Conservation (phyloP, 2,329 filamentous ascomycete genomes). For the Leptographium lundbergii region DNA sequence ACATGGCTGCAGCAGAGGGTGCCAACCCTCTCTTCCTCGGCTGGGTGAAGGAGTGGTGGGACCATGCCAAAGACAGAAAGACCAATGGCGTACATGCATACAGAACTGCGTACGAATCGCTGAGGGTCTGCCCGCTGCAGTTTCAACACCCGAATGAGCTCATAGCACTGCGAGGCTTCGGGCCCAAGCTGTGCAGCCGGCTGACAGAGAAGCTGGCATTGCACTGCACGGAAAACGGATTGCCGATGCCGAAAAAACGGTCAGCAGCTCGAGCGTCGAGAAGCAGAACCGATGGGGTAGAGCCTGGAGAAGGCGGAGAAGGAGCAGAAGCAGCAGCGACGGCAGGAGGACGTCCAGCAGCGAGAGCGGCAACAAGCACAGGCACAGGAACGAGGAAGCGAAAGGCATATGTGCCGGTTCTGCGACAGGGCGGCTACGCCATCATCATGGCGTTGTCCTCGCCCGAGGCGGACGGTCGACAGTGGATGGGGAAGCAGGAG, state of each 20-base stretch:
- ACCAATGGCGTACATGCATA: constrained; percentile 61
- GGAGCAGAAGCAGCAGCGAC: too few species aligned
- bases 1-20: constrained; percentile 24
- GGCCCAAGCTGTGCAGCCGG: constrained; percentile 56
- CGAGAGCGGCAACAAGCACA: constrained; percentile 17
- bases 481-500: constrained; percentile 53
- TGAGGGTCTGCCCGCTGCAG: constrained; percentile 59
- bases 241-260: constrained; percentile 49
- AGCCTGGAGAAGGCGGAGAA: constrained; percentile 7
- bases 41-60: constrained; percentile 70
- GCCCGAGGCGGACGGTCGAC: constrained; percentile 37
- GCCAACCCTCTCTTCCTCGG: constrained; percentile 58
- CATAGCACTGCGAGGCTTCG: constrained; percentile 60
- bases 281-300: background rate
- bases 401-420: constrained; percentile 58
- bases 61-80: constrained; percentile 54
- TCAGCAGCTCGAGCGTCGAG: constrained; percentile 14
- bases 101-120: constrained; percentile 62
- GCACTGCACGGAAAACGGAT: constrained; percentile 53
- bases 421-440: constrained; percentile 64
- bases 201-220: constrained; percentile 48
- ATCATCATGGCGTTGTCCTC: constrained; percentile 54
- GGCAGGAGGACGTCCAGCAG: background rate
- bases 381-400: constrained; percentile 31
- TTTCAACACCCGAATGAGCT: constrained; percentile 64